Evolutionary conservation across 352 stramenopile species (phyloP).

Genomic region (Phytophthora idaei): DNA sequence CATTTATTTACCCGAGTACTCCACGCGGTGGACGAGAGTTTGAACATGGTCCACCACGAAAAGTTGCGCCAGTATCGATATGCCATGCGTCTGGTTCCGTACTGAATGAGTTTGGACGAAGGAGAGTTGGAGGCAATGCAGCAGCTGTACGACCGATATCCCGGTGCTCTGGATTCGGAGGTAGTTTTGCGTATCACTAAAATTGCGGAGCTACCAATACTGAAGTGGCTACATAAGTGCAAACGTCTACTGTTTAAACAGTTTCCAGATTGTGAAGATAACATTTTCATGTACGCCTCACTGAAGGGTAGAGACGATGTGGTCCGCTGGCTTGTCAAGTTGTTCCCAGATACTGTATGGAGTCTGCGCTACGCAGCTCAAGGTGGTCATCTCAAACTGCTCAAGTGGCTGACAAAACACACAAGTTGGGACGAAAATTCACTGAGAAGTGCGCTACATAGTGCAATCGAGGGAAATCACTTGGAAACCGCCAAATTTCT

Average conservation of each 20-base stretch:
- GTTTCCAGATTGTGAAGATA: not conserved
- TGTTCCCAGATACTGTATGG: not conserved
- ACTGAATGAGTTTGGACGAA: conserved; percentile 1
- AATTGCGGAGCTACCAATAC: not conserved
- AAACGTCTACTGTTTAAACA: not conserved
- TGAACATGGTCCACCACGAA: conserved; percentile 12
- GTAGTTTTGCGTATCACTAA: not conserved
- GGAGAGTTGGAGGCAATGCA: conserved; percentile 4
- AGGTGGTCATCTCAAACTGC: not conserved
- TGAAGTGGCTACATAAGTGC: not conserved
- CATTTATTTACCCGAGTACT: conserved; percentile 8
- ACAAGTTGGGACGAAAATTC: not conserved
- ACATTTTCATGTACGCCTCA: not conserved
- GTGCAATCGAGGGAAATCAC: not conserved
- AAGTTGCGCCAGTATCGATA: conserved; percentile 23
- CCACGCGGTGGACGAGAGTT: conserved; percentile 8
- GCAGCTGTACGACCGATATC: conserved; percentile 5
- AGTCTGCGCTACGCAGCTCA: not conserved
- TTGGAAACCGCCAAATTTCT: not conserved
- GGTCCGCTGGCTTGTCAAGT: not conserved
- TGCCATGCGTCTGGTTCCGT: conserved; percentile 11
- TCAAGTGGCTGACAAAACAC: not conserved
- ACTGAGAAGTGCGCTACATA: not conserved
- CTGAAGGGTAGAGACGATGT: not conserved
- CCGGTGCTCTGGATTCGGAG: not conserved